These are phyloP conservation scores for Wickerhamomyces sp. DNA, from an alignment of 1,139 yeast species.

Conservation along the genomic window DNA sequence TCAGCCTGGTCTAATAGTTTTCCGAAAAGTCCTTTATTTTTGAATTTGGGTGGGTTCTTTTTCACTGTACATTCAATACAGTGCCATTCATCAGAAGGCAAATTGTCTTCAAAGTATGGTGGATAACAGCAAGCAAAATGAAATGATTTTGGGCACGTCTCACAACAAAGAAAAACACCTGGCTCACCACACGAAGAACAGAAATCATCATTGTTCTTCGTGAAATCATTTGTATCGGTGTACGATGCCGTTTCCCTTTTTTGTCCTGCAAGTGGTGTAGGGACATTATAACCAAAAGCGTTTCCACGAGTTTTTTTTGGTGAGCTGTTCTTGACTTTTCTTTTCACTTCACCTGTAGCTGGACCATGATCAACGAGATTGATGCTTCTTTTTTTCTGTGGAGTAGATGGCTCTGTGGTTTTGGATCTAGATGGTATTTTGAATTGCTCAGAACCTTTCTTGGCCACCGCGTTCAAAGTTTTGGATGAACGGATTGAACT, in stretches of 20 bases:
- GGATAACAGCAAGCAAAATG: slow-evolving; percentile 92
- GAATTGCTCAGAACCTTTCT: slow-evolving; percentile 16
- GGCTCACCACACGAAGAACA: slow-evolving; percentile 86
- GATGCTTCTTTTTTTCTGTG: slow-evolving; percentile 5
- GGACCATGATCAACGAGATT: slow-evolving; percentile 2
- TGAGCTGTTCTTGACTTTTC: slow-evolving; percentile 23
- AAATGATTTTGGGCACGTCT: slow-evolving; percentile 85
- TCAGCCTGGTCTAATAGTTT: slow-evolving; percentile 55
- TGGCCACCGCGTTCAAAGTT: slow-evolving; percentile 14
- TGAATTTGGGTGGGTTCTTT: slow-evolving; percentile 23
- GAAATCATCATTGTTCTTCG: slow-evolving; percentile 66
- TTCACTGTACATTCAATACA: slow-evolving; percentile 66
- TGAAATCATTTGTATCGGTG: slow-evolving; percentile 19
- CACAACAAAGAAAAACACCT: slow-evolving; percentile 90
- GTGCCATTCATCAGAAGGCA: slow-evolving; percentile 89
- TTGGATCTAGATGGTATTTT: slow-evolving; percentile 11
- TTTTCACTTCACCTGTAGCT: slow-evolving; percentile 10
- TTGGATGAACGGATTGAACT: slow-evolving; percentile 32
- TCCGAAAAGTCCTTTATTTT: slow-evolving; percentile 44
- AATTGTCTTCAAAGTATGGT: slow-evolving; percentile 65
- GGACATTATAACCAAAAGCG: slow-evolving; percentile 26
- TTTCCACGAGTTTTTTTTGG: slow-evolving; percentile 25
- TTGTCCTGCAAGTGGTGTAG: slow-evolving; percentile 20
- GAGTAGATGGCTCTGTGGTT: slow-evolving; percentile 6
- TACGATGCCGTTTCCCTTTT: slow-evolving; percentile 23